Base-by-base conservation (phyloP, 169 alveolate genomes). In the Cryptosporidium viatorum region DNA sequence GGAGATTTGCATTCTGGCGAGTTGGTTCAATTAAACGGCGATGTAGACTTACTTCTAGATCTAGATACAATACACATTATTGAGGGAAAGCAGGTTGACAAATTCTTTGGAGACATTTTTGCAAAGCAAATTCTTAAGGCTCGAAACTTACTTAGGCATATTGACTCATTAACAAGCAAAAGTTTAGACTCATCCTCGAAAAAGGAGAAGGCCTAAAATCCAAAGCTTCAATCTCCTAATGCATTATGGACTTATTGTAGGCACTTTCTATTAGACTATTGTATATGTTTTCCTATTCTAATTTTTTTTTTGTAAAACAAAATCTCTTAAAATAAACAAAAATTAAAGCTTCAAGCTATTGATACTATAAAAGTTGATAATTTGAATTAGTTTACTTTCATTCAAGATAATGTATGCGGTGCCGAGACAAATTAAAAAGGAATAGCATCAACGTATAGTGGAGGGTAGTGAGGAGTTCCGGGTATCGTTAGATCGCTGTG, bases 401-500 rank as follows among this genome's bases (percentile, higher is more conserved):
- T 70, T 70, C 10, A 39, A 70, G 10, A 5, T 29, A 21, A 33
- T 21, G n/a, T 37, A 26, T 48, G 43, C 23, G 26, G 52, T 48
- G 43, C 39, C 29, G 65, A 59, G 89, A n/a, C 41, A 65, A 80
- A 80, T 48, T 80, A 80, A 65, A 80, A 80, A 62, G 89, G 89
- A 41, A 80, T 80, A 80, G 89, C 89, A 80, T 80, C 89, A 80
- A 80, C 89, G 39, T 80, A 80, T 60, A 80, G 75, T 18, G 89
- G 89, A 59, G 80, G 89, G 45, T 80, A 80, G 65, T 80, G 89
- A 9, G 89, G 89, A 48, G 89, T 80, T 62, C 89, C 75, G 35
- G 89, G 75, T 14, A 80, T 80, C 41, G 89, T 80, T 43, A 80
- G 65, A 48, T 80, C 89, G 48, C 89, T 80, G 65, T 80, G 89